Base-by-base conservation (phyloP, 1,284 basidiomycete species). In the Malassezia caprae region DNA sequence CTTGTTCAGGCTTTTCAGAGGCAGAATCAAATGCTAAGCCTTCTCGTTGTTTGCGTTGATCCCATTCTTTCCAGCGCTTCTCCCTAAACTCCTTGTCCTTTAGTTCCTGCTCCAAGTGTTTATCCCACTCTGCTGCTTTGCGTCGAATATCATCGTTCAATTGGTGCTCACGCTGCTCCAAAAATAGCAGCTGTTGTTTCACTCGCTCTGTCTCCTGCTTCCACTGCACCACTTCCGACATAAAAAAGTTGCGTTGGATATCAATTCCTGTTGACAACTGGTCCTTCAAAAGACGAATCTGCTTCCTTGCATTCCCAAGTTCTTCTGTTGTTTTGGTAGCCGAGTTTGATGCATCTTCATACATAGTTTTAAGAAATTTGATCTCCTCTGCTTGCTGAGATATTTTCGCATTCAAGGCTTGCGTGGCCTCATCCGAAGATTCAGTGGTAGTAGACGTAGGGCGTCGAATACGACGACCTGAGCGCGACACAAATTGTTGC, bases 61-160 rank as follows among this genome's bases (percentile, higher is more conserved):
- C 49, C 49, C 49, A 51, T 32, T 43, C 42, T 23, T 35, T 41
- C 49, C 49, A 51, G 1, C 19, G 27, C 28, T 43, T 42, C 23
- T 32, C 28, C 19, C 49, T 40, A 4, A 42, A 26, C 21, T 51
- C 28, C 10, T 30, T 23, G 4, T 27, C 44, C 6, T 15, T n/a
- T n/a, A 6, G 12, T 23, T 52, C 51, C 17, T 34, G 51, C 44
- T 45, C 43, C 8, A 37, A 24, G 21, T 37, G 51, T 31, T 35
- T 45, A n/a, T 52, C 51, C 42, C 42, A 52, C 26, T 45, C 42
- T 3, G 41, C 51, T 7, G 51, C 51, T 31, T 52, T 52, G 32
- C 43, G 42, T 13, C 51, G 51, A 17, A 45, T 28, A 13, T 45
- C 51, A 34, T 43, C 42, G 37, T 46, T 19, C 8, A 28, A 3